Base-by-base conservation (phyloP, 768 basidiomycete species). In the Podaxis sp. region DNA sequence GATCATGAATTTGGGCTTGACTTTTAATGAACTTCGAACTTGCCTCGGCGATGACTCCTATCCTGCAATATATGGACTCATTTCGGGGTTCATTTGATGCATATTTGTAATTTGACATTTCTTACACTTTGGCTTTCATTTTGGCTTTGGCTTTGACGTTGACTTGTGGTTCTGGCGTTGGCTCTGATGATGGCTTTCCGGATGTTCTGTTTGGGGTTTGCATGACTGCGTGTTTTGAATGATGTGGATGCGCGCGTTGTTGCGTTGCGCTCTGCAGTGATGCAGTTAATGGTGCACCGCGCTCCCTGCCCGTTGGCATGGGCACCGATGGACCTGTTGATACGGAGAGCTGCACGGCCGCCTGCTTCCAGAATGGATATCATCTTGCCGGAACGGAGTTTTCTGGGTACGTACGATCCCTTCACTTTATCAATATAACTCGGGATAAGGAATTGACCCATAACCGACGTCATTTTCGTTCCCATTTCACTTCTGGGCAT, bases 321-420 rank as follows among this genome's bases (percentile, higher is more conserved):
- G 68, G 65, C 7, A 77, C 80, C 2, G 64, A 70, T n/a, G 82
- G 80, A 13, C 68, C 75, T 19, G 76, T 84, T 67, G 84, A 82
- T 11, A 80, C 83, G 58, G 82, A 84, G 64, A 76, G 75, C 37
- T 90, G 89, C 72, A 85, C 88, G 1, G 71, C 76, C 40, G 83
- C 84, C 1, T 90, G 89, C 72, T 86, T 85, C 72, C 76, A 77
- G 43, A 78, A 79, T 55, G 88, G 82, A 19, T 77, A 71, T 63
- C 67, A 64, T 19, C 62, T 76, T 33, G 69, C 80, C 49, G 78
- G 77, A 57, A 70, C 79, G 17, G 77, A 80, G 70, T 81, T 73
- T 68, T 53, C 79, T 60, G 66, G 59, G 75, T 76, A 59, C 58
- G 79, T 72, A 25, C 27, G 25, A 22, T n/a, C 22, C 43, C 12